Evolutionary conservation across 495 filamentous ascomycete species (phyloP).

Genomic region (Neurospora terricola): DNA sequence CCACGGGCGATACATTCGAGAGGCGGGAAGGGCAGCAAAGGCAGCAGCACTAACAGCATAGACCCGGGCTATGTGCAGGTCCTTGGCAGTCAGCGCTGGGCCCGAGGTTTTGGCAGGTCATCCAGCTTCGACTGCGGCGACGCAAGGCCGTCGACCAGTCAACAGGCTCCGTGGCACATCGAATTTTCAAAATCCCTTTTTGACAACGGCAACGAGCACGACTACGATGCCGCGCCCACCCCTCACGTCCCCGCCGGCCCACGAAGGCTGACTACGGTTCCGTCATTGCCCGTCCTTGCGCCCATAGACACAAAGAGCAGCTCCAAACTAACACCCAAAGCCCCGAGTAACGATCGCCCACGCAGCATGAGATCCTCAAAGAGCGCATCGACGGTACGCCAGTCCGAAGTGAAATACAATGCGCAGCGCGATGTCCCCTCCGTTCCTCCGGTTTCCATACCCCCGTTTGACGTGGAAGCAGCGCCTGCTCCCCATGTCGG

Average conservation of each 20-base stretch:
- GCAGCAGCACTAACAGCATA: constrained; percentile 55
- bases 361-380: constrained; percentile 57
- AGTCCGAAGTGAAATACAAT: constrained; percentile 18
- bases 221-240: constrained; percentile 77
- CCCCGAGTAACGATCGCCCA: constrained; percentile 37
- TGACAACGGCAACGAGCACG: constrained; percentile 28
- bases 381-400: constrained; percentile 35
- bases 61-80: constrained; percentile 53
- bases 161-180: constrained; percentile 29
- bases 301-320: constrained; percentile 27
- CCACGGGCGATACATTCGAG: constrained; percentile 32
- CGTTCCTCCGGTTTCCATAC: constrained; percentile 15
- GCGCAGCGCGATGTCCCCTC: constrained; percentile 16
- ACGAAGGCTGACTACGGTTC: constrained; percentile 36
- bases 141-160: constrained; percentile 17
- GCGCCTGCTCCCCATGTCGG: constrained; percentile 45
- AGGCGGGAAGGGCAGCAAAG: constrained; percentile 61
- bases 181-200: constrained; percentile 36
- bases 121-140: constrained; percentile 69
- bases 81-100: constrained; percentile 46
- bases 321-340: constrained; percentile 17
- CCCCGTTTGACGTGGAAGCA: constrained; percentile 29
- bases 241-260: constrained; percentile 81
- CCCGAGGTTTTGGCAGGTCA: constrained; percentile 50
- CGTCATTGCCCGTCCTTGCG: constrained; percentile 36